Evolutionary conservation across 2,329 filamentous ascomycete species (phyloP).

Genomic region (Trichophyton mentagrophytes): DNA sequence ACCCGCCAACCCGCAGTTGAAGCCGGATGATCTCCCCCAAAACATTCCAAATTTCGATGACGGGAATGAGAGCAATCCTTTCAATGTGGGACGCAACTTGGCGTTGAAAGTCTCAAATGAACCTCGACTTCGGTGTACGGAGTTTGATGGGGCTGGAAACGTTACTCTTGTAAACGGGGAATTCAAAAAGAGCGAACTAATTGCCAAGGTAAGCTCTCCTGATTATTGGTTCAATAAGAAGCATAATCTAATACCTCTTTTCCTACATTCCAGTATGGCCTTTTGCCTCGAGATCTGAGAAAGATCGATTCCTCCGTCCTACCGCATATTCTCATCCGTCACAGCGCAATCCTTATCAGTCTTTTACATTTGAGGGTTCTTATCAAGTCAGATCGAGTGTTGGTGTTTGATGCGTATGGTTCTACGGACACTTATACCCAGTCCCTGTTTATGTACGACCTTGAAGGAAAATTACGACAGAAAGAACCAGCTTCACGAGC

Average conservation of each 20-base stretch:
- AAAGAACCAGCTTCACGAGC: conserved; percentile 43
- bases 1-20: conserved; percentile 30
- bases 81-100: conserved; percentile 56
- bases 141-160: conserved; percentile 83
- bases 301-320: conserved; percentile 96
- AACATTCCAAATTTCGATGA: conserved; percentile 44
- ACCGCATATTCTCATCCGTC: conserved; percentile 87
- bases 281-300: conserved; percentile 84
- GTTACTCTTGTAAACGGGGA: conserved; percentile 88
- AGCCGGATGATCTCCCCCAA: conserved; percentile 47
- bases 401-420: conserved; percentile 93
- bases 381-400: conserved; percentile 85
- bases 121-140: conserved; percentile 78
- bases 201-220: conserved; percentile 58
- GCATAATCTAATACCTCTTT: not conserved
- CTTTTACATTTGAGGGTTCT: conserved; percentile 90
- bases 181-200: conserved; percentile 94
- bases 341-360: conserved; percentile 86
- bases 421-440: conserved; percentile 90
- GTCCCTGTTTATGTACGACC: conserved; percentile 93
- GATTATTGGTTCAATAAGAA: not conserved
- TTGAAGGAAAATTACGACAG: conserved; percentile 83
- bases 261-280: conserved; percentile 53
- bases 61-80: conserved; percentile 47
- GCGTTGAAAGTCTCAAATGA: conserved; percentile 69